A percentile compares a stretch with the other conserved stretches of the same genome.
Conservation (phyloP, 2,329 filamentous ascomycete genomes). For the Verticillium longisporum region DNA sequence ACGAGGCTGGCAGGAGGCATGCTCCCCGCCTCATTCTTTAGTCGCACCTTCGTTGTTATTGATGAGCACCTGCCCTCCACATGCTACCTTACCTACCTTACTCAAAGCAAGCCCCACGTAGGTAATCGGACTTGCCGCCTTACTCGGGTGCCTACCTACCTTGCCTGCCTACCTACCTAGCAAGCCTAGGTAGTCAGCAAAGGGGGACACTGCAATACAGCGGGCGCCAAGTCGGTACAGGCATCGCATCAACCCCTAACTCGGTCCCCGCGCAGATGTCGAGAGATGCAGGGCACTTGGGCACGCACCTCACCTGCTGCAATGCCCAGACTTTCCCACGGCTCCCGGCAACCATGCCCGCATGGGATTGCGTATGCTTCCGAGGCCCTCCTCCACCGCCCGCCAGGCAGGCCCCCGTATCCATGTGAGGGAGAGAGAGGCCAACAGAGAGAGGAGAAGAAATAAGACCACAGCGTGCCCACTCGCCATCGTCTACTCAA, state of each 20-base stretch:
- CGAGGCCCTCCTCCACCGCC: not conserved
- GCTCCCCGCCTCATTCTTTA: not conserved
- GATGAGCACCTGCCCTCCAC: no score
- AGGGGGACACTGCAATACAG: not conserved
- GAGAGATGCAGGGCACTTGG: not conserved
- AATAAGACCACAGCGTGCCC: not conserved
- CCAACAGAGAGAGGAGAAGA: not conserved
- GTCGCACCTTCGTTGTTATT: not conserved
- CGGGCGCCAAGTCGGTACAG: not conserved
- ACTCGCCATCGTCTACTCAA: not conserved
- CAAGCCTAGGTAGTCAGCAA: no score
- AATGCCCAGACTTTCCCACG: not conserved
- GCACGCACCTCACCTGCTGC: not conserved
- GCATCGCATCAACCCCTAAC: not conserved
- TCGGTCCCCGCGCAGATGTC: not conserved
- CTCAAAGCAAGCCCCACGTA: no score
- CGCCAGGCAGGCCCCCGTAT: not conserved
- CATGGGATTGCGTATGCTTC: not conserved
- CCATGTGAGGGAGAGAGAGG: not conserved
- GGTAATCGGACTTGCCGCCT: no score
- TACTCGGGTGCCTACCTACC: no score
- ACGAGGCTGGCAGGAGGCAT: not conserved
- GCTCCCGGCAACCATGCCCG: not conserved
- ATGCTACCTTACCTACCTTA: no score
- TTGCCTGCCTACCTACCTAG: no score